Conservation (phyloP, 805 yeast genomes). For the Candida chilensis region DNA sequence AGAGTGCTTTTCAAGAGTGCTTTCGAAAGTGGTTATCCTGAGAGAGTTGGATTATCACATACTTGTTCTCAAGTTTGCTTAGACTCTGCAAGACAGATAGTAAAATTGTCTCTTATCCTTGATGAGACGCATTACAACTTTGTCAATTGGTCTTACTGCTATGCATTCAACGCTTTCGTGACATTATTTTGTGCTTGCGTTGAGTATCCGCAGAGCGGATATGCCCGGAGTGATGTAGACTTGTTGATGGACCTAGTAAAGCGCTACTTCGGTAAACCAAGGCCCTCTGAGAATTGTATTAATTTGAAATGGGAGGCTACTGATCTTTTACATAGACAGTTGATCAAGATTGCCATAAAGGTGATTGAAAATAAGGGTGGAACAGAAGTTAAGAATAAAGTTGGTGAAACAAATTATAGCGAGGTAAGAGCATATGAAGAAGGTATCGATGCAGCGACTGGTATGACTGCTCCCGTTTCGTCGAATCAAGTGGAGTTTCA, state of each 20-base stretch:
- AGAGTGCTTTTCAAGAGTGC: not conserved
- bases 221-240: not conserved
- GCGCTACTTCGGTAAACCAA: too few species aligned
- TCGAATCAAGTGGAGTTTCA: too few species aligned
- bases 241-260: slow-evolving; percentile 1
- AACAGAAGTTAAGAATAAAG: too few species aligned
- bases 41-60: too few species aligned
- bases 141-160: not conserved
- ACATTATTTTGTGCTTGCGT: slow-evolving; percentile 1
- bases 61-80: too few species aligned
- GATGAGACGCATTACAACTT: too few species aligned
- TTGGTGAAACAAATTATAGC: too few species aligned
- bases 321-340: not conserved
- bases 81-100: not conserved
- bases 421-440: too few species aligned
- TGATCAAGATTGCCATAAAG: not conserved
- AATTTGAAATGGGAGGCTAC: not conserved
- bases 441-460: too few species aligned
- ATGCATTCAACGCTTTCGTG: not conserved
- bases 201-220: not conserved
- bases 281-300: too few species aligned
- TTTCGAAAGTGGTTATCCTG: too few species aligned
- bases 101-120: not conserved
- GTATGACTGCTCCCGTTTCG: too few species aligned
- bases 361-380: not conserved